phyloP scores from a whole-genome alignment of 2,329 filamentous ascomycete species.

The Moelleriella libera region DNA sequence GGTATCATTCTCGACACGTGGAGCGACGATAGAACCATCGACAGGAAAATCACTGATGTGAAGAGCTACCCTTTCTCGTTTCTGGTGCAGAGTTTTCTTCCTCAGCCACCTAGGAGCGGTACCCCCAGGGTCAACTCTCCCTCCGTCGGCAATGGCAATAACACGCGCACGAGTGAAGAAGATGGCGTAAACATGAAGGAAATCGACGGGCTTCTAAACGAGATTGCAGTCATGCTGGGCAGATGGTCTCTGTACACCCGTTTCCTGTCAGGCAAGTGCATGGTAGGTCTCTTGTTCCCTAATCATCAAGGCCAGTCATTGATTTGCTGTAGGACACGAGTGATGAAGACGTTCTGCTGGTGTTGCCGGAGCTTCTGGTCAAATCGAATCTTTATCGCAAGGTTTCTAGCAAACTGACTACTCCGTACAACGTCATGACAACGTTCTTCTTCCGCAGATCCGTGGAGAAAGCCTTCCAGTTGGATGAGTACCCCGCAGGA shows the following conservation, averaged over 20 bases:
- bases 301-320: not conserved
- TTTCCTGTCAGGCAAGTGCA: slow-evolving; percentile 78
- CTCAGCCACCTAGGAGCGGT: slow-evolving; percentile 48
- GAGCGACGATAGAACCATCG: slow-evolving; percentile 76
- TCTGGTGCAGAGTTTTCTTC: slow-evolving; percentile 83
- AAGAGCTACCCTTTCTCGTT: slow-evolving; percentile 98
- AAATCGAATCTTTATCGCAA: slow-evolving; percentile 75
- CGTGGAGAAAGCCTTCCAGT: slow-evolving; percentile 92
- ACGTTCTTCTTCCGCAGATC: slow-evolving; percentile 95
- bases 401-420: slow-evolving; percentile 56
- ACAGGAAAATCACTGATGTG: slow-evolving; percentile 81
- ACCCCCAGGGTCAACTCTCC: slow-evolving; percentile 66
- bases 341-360: slow-evolving; percentile 40
- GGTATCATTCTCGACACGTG: slow-evolving; percentile 93
- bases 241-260: slow-evolving; percentile 86
- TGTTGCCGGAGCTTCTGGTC: slow-evolving; percentile 57
- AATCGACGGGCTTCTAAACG: slow-evolving; percentile 72
- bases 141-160: slow-evolving; percentile 41
- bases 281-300: slow-evolving; percentile 34
- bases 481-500: slow-evolving; percentile 76
- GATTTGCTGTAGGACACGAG: slow-evolving; percentile 28
- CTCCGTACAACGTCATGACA: slow-evolving; percentile 82
- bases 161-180: slow-evolving; percentile 59
- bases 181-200: slow-evolving; percentile 96
- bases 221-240: slow-evolving; percentile 83